These are phyloP conservation scores for Boletellus ananiceps DNA, from an alignment of 768 basidiomycete genomes.

Conservation along the genomic window DNA sequence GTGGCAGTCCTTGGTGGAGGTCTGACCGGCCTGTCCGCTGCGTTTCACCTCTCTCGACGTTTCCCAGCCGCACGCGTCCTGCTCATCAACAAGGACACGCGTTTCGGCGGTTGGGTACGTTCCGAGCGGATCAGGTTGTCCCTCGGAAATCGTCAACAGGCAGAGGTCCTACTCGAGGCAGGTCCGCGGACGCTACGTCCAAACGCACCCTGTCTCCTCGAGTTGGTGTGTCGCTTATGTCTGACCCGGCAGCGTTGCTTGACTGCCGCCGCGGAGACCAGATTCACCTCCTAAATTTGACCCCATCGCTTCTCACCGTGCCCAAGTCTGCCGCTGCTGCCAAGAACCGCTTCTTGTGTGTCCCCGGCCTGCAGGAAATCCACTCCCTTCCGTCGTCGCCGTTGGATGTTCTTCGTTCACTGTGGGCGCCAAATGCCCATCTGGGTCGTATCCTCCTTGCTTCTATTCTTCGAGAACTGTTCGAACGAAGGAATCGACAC, in stretches of 20 bases:
- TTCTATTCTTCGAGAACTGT: constrained; percentile 54
- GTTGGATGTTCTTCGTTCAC: constrained; percentile 34
- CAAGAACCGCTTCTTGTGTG: constrained; percentile 66
- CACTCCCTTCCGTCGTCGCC: constrained; percentile 43
- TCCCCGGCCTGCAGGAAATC: constrained; percentile 51
- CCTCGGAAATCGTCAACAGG: constrained; percentile 23
- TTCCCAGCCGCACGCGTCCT: constrained; percentile 58
- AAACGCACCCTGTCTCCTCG: constrained; percentile 64
- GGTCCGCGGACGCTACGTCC: constrained; percentile 88
- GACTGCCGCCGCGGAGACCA: constrained; percentile 32
- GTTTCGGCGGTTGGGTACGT: constrained; percentile 85
- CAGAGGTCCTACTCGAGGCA: constrained; percentile 64
- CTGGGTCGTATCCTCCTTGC: constrained; percentile 46
- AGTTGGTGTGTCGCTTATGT: constrained; percentile 53
- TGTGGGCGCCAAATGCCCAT: constrained; percentile 28
- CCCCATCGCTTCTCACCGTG: constrained; percentile 59
- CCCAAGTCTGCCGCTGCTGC: constrained; percentile 68
- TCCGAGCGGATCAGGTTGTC: constrained; percentile 51
- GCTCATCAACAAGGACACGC: constrained; percentile 59
- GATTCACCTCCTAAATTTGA: constrained; percentile 73
- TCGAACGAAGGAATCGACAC: constrained; percentile 43
- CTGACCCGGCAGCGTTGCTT: constrained; percentile 6
- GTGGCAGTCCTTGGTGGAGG: constrained; percentile 77
- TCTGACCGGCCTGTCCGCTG: constrained; percentile 74
- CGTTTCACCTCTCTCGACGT: constrained; percentile 68